A percentile compares a stretch with the other conserved stretches of the same genome.
Evolutionary conservation across 2,329 filamentous ascomycete genomes (phyloP).

Genomic region (Aspergillus melleus): DNA sequence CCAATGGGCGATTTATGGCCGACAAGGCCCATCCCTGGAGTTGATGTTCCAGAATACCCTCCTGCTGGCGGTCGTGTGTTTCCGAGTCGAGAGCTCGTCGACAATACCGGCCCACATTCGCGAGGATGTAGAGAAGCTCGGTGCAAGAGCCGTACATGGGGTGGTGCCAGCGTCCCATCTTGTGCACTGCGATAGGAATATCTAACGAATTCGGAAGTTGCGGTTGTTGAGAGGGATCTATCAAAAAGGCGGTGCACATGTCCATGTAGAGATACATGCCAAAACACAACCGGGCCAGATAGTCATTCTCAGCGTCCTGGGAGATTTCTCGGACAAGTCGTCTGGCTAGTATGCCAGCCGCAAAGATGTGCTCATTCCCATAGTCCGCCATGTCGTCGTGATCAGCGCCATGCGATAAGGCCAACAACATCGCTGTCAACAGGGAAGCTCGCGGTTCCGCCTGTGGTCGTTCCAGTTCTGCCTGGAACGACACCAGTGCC

Average conservation of each 20-base stretch:
- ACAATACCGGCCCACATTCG: slow-evolving; percentile 13
- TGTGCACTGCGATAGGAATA: slow-evolving; percentile 9
- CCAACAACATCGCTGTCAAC: too few species aligned
- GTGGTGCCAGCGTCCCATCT: slow-evolving; percentile 8
- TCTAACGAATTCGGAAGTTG: neutral
- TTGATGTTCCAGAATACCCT: slow-evolving; percentile 5
- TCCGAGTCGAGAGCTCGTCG: slow-evolving; percentile 3
- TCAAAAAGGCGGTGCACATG: slow-evolving; percentile 10
- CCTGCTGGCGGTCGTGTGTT: neutral
- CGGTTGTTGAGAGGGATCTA: slow-evolving; percentile 6
- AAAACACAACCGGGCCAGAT: neutral
- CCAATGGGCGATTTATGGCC: slow-evolving; percentile 1
- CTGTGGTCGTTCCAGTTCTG: neutral
- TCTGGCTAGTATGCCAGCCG: too few species aligned
- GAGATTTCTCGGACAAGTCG: too few species aligned
- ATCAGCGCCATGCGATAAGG: too few species aligned
- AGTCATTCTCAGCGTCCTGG: too few species aligned
- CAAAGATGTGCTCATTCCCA: too few species aligned
- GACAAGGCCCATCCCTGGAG: slow-evolving; percentile 1
- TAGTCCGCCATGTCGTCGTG: too few species aligned
- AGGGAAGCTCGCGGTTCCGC: too few species aligned
- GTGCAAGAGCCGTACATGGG: slow-evolving; percentile 12
- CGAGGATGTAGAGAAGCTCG: slow-evolving; percentile 9
- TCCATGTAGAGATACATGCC: slow-evolving; percentile 17
- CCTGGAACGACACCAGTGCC: slow-evolving; percentile 9